Conservation (phyloP, 2,329 filamentous ascomycete species). For the Xylaria sp. region DNA sequence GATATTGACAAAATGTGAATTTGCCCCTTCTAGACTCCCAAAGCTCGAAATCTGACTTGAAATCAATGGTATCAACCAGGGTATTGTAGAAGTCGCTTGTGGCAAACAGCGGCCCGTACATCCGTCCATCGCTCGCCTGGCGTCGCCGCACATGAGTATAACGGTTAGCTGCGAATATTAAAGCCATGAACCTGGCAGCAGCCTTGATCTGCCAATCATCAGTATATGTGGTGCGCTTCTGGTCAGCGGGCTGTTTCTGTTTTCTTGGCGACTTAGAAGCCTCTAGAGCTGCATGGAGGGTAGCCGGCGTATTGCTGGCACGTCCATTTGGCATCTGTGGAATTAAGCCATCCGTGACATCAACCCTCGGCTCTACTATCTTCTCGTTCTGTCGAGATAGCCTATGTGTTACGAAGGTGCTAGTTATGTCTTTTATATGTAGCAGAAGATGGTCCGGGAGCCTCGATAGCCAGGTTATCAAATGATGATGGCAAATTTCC, state of each 20-base stretch:
- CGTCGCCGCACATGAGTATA: slow-evolving; percentile 53
- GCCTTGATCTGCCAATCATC: slow-evolving; percentile 93
- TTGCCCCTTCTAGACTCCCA: slow-evolving; percentile 82
- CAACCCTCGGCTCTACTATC: slow-evolving; percentile 67
- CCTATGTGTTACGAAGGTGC: slow-evolving; percentile 84
- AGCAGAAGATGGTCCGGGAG: slow-evolving; percentile 75
- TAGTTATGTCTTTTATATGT: slow-evolving; percentile 78
- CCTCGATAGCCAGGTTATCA: slow-evolving; percentile 82
- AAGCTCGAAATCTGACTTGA: slow-evolving; percentile 85
- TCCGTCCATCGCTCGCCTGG: slow-evolving; percentile 53
- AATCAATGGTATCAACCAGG: slow-evolving; percentile 85
- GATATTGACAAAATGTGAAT: slow-evolving; percentile 92
- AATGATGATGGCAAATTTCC: slow-evolving; percentile 77
- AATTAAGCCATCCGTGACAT: slow-evolving; percentile 74
- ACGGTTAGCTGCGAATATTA: slow-evolving; percentile 86
- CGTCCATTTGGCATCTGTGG: slow-evolving; percentile 77
- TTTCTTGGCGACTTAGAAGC: slow-evolving; percentile 63
- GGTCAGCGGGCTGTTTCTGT: slow-evolving; percentile 64
- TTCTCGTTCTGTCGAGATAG: slow-evolving; percentile 77
- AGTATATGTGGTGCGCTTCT: slow-evolving; percentile 67
- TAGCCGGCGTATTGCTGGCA: slow-evolving; percentile 69
- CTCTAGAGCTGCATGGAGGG: slow-evolving; percentile 81
- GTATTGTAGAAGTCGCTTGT: slow-evolving; percentile 91
- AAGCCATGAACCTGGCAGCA: slow-evolving; percentile 80
- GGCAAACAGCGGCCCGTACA: slow-evolving; percentile 75